Evolutionary conservation across 176 grass and related monocot genomes (phyloP), one percentile per base, ranked within the genome.

Genomic region (Juncus inflexus): DNA sequence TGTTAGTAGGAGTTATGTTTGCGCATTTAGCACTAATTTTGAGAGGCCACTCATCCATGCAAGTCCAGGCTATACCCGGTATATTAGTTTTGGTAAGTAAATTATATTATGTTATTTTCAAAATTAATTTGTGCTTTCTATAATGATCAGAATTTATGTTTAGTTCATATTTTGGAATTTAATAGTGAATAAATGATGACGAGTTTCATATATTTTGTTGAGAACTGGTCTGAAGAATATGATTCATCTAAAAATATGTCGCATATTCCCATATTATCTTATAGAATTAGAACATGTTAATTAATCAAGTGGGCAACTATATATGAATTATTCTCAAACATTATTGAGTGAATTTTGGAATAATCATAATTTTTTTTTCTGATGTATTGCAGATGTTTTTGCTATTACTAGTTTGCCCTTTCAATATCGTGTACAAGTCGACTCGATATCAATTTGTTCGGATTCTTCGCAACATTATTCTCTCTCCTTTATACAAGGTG

Each of bases 401-500:
- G 66, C 42, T 86, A 37, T 60, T 94, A 75, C 84, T 99, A 38
- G 40, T 83, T 55, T 99, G 94, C 62, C 89, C 95, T 70, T 86
- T 92, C 78, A 90, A 99, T 57, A 68, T 87, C 43, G 7, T 90
- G 35, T 92, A 94, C 66, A 76, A 72, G 65, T 94, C 89, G 55
- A 92, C 85, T 52, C 85, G 89, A 7, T 99, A 82, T 63, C 77
- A 79, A 39, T 99, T 99, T 70, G 56, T 90, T 67, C 87, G 58
- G 73, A 83, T 84, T 50, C 79, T 99, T 75, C 89, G 95, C 45
- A 99, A 99, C 58, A 99, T 94, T 59, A 80, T 99, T 60, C 39
- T 99, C 43, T 86, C 95, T 4, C 94, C 95, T 28, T 84, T 99
- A 67, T 99, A 99, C 76, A 99, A 92, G 89, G 95, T 90, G 82